These are phyloP conservation scores for Leccinum uliginosum DNA, from an alignment of 768 basidiomycete species.

Conservation along the genomic window DNA sequence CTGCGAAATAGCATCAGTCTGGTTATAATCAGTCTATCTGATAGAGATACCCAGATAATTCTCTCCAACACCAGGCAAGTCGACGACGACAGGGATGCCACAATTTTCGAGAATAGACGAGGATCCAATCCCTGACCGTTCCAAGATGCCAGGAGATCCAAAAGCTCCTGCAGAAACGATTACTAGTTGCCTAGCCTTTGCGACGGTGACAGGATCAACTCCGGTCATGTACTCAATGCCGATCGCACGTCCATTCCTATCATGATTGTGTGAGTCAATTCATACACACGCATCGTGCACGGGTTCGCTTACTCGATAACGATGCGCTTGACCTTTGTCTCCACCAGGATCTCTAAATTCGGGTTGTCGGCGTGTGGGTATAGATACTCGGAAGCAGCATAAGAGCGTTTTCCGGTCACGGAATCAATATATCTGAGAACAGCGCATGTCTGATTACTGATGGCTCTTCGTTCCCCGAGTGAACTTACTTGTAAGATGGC, in stretches of 20 bases:
- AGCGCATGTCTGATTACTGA: background rate
- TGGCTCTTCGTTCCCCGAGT: background rate
- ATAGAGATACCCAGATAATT: slow-evolving; percentile 1
- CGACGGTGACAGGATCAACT: background rate
- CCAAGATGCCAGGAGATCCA: slow-evolving; percentile 5
- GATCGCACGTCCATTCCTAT: background rate
- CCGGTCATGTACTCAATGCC: slow-evolving; percentile 1
- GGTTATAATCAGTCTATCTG: background rate
- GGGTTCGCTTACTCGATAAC: background rate
- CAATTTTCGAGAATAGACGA: background rate
- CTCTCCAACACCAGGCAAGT: slow-evolving; percentile 7
- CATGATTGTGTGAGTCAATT: background rate
- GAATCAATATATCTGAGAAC: slow-evolving; percentile 1
- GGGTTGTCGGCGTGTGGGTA: background rate
- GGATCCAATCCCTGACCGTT: slow-evolving; percentile 7
- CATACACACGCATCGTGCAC: background rate
- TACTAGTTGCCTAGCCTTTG: background rate
- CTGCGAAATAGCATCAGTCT: background rate
- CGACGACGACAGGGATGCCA: background rate
- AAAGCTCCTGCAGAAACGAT: slow-evolving; percentile 5
- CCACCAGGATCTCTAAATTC: slow-evolving; percentile 1
- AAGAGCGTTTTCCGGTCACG: slow-evolving; percentile 1
- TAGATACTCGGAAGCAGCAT: slow-evolving; percentile 3
- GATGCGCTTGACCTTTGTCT: slow-evolving; percentile 1
- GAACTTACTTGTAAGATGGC: slow-evolving; percentile 19